Percentiles rank a stretch among this genome's conserved stretches.
Conservation (phyloP, 768 basidiomycete genomes). For the Coprinellus micaceus region DNA sequence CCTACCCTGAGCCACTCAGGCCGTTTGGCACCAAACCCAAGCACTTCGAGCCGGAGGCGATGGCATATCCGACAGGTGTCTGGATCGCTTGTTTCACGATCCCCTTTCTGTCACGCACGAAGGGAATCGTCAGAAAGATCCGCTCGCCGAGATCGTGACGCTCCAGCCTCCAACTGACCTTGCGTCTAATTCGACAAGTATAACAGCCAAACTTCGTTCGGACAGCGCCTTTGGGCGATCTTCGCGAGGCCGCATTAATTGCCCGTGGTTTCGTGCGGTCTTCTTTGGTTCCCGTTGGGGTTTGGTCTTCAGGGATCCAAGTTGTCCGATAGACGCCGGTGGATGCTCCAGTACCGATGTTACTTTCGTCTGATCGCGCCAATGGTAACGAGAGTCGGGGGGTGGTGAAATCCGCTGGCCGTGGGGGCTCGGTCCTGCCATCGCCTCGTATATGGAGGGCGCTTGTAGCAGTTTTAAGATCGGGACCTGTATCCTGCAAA, state of each 20-base stretch:
- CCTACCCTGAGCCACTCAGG: slow-evolving; percentile 81
- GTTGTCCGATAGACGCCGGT: no score
- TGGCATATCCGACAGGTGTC: slow-evolving; percentile 72
- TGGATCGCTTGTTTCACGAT: slow-evolving; percentile 59
- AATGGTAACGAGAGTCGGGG: no score
- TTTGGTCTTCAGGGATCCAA: no score
- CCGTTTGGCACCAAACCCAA: slow-evolving; percentile 81
- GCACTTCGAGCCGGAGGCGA: slow-evolving; percentile 74
- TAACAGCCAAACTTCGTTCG: slow-evolving; percentile 88
- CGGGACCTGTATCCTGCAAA: no score
- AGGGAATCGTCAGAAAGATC: slow-evolving; percentile 13
- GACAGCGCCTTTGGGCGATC: slow-evolving; percentile 73
- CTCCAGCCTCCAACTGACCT: slow-evolving; percentile 43
- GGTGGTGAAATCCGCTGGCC: no score
- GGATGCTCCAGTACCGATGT: no score
- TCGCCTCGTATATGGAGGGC: no score
- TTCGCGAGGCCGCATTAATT: slow-evolving; percentile 43
- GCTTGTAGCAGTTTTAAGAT: no score
- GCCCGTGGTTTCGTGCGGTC: no score
- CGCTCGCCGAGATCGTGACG: not conserved
- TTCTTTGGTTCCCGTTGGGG: no score
- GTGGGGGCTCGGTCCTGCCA: no score
- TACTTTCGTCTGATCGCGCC: no score
- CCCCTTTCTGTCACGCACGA: slow-evolving; percentile 63
- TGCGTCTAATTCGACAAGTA: slow-evolving; percentile 81